Base-by-base conservation (phyloP, 495 filamentous ascomycete genomes). In the Xylaria longipes region DNA sequence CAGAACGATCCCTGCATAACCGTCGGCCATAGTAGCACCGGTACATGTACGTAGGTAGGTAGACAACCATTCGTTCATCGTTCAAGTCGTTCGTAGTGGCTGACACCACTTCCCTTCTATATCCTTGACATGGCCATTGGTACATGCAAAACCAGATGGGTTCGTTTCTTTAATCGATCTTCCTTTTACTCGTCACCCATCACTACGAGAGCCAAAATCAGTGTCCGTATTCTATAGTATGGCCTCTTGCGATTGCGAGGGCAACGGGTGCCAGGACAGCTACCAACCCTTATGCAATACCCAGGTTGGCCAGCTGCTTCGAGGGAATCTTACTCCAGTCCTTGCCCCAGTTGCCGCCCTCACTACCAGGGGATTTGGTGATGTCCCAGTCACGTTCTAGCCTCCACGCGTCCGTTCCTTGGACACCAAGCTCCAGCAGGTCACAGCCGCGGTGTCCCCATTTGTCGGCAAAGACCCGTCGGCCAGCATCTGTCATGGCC, bases 381-480 rank as follows among this genome's bases (percentile, higher is more conserved):
- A 70, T 64, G 68, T 83, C 79, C 81, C 80, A 82, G 57, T 82
- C 81, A 61, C 75, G 75, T 65, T 79, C 78, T 20, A 83, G 71
- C 29, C 75, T 73, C 76, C 83, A 83, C 8, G 74, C 80, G 41
- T 83, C 82, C 27, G 77, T 77, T 5, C 70, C 77, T 64, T 72
- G 74, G 20, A 81, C 74, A 0, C 78, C 77, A 69, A 76, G 57
- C 6, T 71, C 61, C 25, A 79, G 41, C 12, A 79, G 46, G 54
- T 79, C 71, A 68, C 77, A 79, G 58, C 74, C 72, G 43, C 71
- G 75, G 61, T 84, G 81, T 6, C 82, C 88, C 88, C 88, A 90
- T 74, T 90, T 89, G 73, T 87, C 83, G 1, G 79, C 80, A 71
- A 85, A 89, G 20, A 90, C 83, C 7, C 70, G 71, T 37, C 84